Percentiles rank a stretch among this genome's conserved stretches.
Evolutionary conservation across 345 rosid species (phyloP).

Genomic region (Populus ilicifolia): DNA sequence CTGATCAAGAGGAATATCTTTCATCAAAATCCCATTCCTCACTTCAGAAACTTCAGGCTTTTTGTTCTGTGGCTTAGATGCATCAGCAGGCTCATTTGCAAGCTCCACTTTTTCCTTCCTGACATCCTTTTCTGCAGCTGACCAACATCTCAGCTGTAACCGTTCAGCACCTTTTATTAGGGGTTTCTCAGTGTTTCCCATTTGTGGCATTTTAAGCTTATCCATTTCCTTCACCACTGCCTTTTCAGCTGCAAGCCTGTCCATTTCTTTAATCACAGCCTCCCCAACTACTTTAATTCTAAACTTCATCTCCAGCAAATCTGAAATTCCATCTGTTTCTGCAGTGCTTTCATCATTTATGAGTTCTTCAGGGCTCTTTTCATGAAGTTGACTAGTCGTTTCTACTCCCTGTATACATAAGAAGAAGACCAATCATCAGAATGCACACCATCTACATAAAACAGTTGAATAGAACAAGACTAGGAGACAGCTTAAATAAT

Average conservation of each 20-base stretch:
- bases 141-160: constrained; percentile 19
- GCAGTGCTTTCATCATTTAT: constrained; percentile 21
- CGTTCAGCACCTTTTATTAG: constrained; percentile 14
- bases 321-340: constrained; percentile 42
- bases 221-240: constrained; percentile 52
- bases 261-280: constrained; percentile 8
- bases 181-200: constrained; percentile 9
- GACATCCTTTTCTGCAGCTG: constrained; percentile 17
- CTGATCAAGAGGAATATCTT: constrained; percentile 33
- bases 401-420: constrained; percentile 21
- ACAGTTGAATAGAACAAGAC: constrained; percentile 5
- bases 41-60: constrained; percentile 6
- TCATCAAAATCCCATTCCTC: constrained; percentile 23
- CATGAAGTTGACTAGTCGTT: constrained; percentile 27
- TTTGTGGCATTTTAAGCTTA: constrained; percentile 33
- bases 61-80: not conserved
- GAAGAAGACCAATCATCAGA: not conserved
- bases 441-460: constrained; percentile 2
- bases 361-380: constrained; percentile 23
- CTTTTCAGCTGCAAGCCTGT: constrained; percentile 27
- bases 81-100: constrained; percentile 32
- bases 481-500: not conserved
- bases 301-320: constrained; percentile 48
- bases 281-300: constrained; percentile 46
- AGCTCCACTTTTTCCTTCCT: constrained; percentile 29